Conservation (phyloP, 1,139 yeast species). For the Suhomyces bokatorum region DNA sequence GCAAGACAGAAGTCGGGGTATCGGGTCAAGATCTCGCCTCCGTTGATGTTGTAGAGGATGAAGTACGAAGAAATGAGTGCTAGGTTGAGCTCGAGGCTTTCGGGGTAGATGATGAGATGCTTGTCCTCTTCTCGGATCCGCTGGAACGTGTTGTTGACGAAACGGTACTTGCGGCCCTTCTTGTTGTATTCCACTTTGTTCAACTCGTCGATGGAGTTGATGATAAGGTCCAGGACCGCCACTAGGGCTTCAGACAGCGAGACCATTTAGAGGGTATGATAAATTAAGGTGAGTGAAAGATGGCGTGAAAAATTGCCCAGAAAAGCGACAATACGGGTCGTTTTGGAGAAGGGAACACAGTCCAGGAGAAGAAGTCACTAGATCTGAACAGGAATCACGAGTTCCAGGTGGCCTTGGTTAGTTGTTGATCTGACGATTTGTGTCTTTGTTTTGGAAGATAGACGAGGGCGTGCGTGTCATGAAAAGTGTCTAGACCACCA, state of each 20-base stretch:
- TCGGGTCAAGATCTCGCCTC: conserved; percentile 33
- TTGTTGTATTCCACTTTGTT: conserved; percentile 46
- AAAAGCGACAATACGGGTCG: background rate
- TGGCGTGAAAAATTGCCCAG: background rate
- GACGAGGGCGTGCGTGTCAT: conserved; percentile 3
- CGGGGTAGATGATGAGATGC: conserved; percentile 47
- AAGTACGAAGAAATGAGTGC: conserved; percentile 47
- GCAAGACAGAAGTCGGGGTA: conserved; percentile 49
- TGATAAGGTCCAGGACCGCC: conserved; percentile 23
- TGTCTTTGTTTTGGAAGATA: conserved; percentile 1
- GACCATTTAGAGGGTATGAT: conserved; percentile 8
- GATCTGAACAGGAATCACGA: too few relatives aligned
- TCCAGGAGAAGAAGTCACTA: too few relatives aligned
- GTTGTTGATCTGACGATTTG: conserved; percentile 1
- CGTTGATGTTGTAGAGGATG: conserved; percentile 40
- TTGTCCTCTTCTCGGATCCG: conserved; percentile 53
- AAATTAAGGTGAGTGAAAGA: background rate
- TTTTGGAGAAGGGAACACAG: too few relatives aligned
- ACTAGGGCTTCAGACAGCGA: conserved; percentile 21
- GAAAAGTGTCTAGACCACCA: background rate
- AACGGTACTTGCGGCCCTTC: conserved; percentile 54
- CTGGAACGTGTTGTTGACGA: conserved; percentile 51
- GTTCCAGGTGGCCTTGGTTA: background rate
- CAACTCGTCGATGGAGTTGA: conserved; percentile 28
- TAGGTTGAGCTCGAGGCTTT: conserved; percentile 33